Percentiles rank a stretch among this genome's conserved stretches.
Conservation (phyloP, 257 asterid species). For the Nyctanthes arbortristis region DNA sequence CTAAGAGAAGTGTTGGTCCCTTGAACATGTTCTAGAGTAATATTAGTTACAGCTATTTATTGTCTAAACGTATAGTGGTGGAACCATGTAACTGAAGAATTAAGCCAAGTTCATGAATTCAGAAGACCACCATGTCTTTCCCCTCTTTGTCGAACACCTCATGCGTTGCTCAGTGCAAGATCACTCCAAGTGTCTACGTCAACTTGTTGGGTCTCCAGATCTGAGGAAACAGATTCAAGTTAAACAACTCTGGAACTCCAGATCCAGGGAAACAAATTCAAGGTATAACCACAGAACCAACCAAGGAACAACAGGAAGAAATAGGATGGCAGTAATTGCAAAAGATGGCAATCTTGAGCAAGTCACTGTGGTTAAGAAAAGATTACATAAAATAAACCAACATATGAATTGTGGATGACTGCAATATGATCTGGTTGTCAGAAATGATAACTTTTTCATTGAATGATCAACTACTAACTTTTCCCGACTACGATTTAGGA, state of each 20-base stretch:
- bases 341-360: not conserved
- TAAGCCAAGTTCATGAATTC: not conserved
- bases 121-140: not conserved
- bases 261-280: too few relatives aligned
- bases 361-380: not conserved
- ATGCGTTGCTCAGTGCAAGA: slow-evolving; percentile 59
- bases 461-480: not conserved
- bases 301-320: not conserved
- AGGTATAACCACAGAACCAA: not conserved
- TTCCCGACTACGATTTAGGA: not conserved
- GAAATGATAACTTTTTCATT: not conserved
- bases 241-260: not conserved
- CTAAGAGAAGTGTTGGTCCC: not conserved
- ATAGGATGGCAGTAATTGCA: not conserved
- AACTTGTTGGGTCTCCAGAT: slow-evolving; percentile 59
- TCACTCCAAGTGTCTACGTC: slow-evolving; percentile 64
- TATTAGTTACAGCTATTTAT: not conserved
- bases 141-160: slow-evolving; percentile 1
- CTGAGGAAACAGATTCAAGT: slow-evolving; percentile 34
- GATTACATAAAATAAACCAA: not conserved
- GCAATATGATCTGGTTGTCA: not conserved
- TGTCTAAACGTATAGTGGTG: not conserved
- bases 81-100: slow-evolving; percentile 8
- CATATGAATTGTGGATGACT: not conserved
- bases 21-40: not conserved